Conservation (phyloP, 106 monocot species). For the Dendrobium chrysotoxum region DNA sequence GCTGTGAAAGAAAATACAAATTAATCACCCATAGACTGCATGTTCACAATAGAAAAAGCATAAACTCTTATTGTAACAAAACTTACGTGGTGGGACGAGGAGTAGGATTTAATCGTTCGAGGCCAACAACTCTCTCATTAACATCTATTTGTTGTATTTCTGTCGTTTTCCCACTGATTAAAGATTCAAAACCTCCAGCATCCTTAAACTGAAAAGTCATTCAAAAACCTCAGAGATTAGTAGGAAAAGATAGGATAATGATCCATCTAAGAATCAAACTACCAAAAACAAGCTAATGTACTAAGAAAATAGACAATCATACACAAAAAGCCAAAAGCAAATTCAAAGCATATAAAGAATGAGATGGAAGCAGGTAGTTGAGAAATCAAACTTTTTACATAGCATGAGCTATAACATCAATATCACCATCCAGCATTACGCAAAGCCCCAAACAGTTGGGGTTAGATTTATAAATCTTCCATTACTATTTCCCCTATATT, state of each 20-base stretch:
- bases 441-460: not conserved
- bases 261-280: not conserved
- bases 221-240: not conserved
- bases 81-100: constrained; percentile 92
- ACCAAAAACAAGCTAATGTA: not conserved
- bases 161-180: constrained; percentile 75
- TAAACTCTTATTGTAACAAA: not conserved
- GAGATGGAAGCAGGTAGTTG: not conserved
- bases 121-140: constrained; percentile 84
- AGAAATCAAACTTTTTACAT: not conserved
- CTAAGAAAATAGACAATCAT: not conserved
- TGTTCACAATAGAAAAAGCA: not conserved
- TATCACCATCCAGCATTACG: not conserved
- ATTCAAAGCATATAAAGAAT: not conserved
- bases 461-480: not conserved
- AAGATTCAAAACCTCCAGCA: constrained; percentile 86
- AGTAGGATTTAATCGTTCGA: constrained; percentile 93
- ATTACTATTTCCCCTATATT: not conserved
- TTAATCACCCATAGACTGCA: not conserved
- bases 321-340: not conserved
- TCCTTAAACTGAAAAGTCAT: constrained; percentile 72
- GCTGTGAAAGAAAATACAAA: not conserved
- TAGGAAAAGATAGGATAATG: not conserved
- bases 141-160: constrained; percentile 93
- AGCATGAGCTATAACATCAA: not conserved